These are phyloP conservation scores for Suaeda aralocaspica DNA, from an alignment of 148 eudicot species.

Conservation along the genomic window DNA sequence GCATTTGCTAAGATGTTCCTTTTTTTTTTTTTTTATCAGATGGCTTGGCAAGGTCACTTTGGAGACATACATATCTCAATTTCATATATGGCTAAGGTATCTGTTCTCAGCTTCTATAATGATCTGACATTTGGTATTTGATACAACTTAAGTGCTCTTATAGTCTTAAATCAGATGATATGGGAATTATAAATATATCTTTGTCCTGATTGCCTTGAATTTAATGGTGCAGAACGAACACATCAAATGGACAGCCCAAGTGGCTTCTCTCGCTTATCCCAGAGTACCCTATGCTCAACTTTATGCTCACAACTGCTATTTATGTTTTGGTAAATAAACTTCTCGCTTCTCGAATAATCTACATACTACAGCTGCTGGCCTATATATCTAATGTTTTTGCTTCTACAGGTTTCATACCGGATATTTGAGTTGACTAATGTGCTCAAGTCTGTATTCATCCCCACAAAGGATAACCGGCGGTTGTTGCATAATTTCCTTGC, in stretches of 20 bases:
- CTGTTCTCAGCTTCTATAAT: conserved; percentile 13
- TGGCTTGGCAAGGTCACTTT: conserved; percentile 97
- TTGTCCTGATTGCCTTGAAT: background rate
- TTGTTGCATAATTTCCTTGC: conserved; percentile 71
- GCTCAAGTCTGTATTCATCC: conserved; percentile 74
- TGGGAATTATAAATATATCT: background rate
- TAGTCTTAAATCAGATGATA: no score
- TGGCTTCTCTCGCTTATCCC: conserved; percentile 88
- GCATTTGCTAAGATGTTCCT: conserved; percentile 12
- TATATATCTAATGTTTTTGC: conserved; percentile 9
- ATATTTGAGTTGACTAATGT: conserved; percentile 80
- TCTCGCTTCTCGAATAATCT: background rate
- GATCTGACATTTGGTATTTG: background rate
- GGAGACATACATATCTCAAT: conserved; percentile 98
- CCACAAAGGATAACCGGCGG: conserved; percentile 75
- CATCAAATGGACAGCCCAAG: conserved; percentile 98
- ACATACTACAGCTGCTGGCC: background rate
- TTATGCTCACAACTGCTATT: conserved; percentile 88
- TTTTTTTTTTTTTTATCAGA: conserved; percentile 40
- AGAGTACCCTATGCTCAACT: conserved; percentile 87
- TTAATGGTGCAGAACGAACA: conserved; percentile 49
- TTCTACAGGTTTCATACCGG: conserved; percentile 73
- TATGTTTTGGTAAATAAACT: conserved; percentile 63
- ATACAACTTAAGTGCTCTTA: background rate
- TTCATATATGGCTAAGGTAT: conserved; percentile 97